These are phyloP conservation scores for Penicillium macrosclerotiorum DNA, from an alignment of 495 filamentous ascomycete genomes.

Conservation along the genomic window DNA sequence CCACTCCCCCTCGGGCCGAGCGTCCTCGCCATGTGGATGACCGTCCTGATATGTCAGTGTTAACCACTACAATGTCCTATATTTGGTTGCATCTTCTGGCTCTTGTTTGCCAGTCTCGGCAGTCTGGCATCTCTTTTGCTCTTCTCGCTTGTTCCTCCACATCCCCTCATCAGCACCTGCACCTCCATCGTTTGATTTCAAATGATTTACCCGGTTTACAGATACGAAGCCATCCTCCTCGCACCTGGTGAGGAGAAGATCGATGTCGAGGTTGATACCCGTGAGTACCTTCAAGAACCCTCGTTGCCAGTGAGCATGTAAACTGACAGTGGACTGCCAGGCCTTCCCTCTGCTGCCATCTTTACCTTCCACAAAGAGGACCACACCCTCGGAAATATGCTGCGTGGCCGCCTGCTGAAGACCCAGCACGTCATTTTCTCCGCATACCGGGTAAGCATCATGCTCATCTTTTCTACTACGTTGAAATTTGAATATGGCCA, in stretches of 20 bases:
- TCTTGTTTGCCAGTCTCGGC: neutral
- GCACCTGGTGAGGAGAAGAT: slow-evolving; percentile 89
- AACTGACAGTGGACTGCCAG: slow-evolving; percentile 39
- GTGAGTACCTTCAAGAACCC: slow-evolving; percentile 48
- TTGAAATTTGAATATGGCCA: slow-evolving; percentile 2
- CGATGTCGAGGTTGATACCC: slow-evolving; percentile 77
- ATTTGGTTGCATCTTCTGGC: too few relatives aligned
- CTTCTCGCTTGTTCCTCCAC: too few relatives aligned
- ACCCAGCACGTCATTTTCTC: slow-evolving; percentile 78
- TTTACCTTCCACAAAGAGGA: slow-evolving; percentile 97
- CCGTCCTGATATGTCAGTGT: slow-evolving; percentile 21
- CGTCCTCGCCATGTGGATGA: slow-evolving; percentile 7
- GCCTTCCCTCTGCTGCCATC: slow-evolving; percentile 75
- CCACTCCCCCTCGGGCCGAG: slow-evolving; percentile 3
- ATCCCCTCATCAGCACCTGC: too few relatives aligned
- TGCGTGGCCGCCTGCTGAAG: slow-evolving; percentile 76
- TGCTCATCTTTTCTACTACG: neutral
- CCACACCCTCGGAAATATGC: slow-evolving; percentile 90
- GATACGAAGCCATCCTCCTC: slow-evolving; percentile 90
- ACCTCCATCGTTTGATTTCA: too few relatives aligned
- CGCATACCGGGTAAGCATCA: slow-evolving; percentile 71
- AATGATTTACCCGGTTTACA: slow-evolving; percentile 32
- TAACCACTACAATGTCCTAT: too few relatives aligned
- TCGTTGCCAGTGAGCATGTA: neutral
- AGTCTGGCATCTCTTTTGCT: too few relatives aligned